Evolutionary conservation across 2,329 filamentous ascomycete genomes (phyloP).

Genomic region (Tolypocladium inflatum): DNA sequence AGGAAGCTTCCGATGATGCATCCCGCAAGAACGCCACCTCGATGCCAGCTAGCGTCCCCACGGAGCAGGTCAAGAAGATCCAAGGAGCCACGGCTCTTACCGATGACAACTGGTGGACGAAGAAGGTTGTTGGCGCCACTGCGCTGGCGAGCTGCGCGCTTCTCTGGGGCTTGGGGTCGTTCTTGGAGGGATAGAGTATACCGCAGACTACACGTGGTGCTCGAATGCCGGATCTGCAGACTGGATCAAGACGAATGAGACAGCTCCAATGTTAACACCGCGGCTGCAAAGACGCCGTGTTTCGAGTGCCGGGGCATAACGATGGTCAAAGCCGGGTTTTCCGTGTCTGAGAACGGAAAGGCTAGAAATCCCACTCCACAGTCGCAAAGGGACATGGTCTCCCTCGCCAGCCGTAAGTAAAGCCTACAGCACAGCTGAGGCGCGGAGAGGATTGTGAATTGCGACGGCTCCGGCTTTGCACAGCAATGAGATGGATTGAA

Average conservation of each 20-base stretch:
- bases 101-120: slow-evolving; percentile 58
- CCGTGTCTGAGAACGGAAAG: not conserved
- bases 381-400: not conserved
- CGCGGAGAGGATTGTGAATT: not conserved
- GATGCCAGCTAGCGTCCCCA: slow-evolving; percentile 16
- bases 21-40: slow-evolving; percentile 16
- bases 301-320: not conserved
- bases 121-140: slow-evolving; percentile 53
- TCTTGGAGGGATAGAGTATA: slow-evolving; percentile 25
- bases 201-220: not conserved
- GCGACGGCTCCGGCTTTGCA: not conserved
- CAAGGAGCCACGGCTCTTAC: slow-evolving; percentile 47
- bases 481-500: not conserved
- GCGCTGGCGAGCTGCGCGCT: slow-evolving; percentile 52
- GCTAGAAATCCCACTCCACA: not conserved
- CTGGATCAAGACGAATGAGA: not conserved
- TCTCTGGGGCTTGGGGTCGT: slow-evolving; percentile 49
- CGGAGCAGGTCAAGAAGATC: slow-evolving; percentile 17
- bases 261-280: not conserved
- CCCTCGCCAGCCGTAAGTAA: not conserved
- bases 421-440: not conserved
- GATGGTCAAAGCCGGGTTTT: not conserved
- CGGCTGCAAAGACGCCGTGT: not conserved
- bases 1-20: slow-evolving; percentile 35
- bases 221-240: no score